phyloP scores from a whole-genome alignment of 2,329 filamentous ascomycete species.

The Tolypocladium capitatum region DNA sequence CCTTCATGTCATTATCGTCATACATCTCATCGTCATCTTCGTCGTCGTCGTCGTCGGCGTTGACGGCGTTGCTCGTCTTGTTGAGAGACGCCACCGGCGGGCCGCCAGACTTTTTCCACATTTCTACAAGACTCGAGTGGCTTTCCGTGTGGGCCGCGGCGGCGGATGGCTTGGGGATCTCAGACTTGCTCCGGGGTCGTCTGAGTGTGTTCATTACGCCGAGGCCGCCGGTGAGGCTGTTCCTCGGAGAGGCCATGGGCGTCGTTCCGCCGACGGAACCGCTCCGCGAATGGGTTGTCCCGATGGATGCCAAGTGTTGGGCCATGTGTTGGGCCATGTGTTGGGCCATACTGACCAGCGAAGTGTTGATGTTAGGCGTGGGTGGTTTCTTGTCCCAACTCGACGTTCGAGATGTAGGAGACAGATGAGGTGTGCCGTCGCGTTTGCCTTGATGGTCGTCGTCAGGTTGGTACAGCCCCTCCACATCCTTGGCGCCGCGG shows the following conservation, averaged over 20 bases:
- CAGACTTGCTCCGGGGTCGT: conserved; percentile 43
- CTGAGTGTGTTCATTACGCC: conserved; percentile 35
- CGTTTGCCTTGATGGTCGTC: conserved; percentile 24
- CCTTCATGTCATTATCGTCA: conserved; percentile 48
- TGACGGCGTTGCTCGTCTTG: conserved; percentile 12
- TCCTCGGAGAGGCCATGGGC: conserved; percentile 40
- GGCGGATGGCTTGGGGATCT: conserved; percentile 27
- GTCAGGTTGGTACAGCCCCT: conserved; percentile 8
- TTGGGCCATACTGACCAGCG: conserved; percentile 40
- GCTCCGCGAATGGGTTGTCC: conserved; percentile 41
- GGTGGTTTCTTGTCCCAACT: conserved; percentile 38
- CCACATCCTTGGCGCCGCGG: conserved; percentile 15
- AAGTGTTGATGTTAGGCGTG: conserved; percentile 45
- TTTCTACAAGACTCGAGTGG: conserved; percentile 31
- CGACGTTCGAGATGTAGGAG: conserved; percentile 34
- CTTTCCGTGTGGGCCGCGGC: conserved; percentile 16
- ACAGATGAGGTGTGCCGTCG: conserved; percentile 31
- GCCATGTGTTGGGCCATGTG: conserved; percentile 44
- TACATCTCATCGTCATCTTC: conserved; percentile 43
- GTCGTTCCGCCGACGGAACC: conserved; percentile 44
- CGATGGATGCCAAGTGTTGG: conserved; percentile 40
- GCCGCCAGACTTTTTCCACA: conserved; percentile 40
- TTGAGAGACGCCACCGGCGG: conserved; percentile 37
- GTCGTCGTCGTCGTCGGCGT: conserved; percentile 28
- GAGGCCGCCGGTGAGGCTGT: conserved; percentile 27